Base-by-base conservation (phyloP, 2,329 filamentous ascomycete genomes). In the Tolypocladium album region DNA sequence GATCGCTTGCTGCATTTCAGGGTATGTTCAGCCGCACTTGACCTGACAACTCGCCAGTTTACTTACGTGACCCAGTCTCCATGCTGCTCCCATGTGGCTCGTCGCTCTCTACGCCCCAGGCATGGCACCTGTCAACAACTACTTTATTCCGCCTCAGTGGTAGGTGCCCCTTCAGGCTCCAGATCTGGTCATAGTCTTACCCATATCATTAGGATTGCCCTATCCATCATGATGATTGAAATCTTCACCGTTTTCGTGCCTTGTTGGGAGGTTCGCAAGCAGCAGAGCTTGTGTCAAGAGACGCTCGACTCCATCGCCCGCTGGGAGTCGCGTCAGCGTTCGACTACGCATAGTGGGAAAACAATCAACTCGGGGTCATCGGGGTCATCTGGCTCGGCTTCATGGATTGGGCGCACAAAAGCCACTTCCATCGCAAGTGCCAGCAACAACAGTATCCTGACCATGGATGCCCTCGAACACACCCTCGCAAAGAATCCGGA, bases 71-170 rank as follows among this genome's bases (percentile, higher is more conserved):
- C 12, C 4, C 39, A 85, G 83, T 60, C 78, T 89, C 24, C 85
- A 82, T 59, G 85, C 85, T 27, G 82, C 85, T 11, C 87, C 87
- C 0, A 79, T 89, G 74, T 89, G 86, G 86, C 78, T 89, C 43
- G 71, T 86, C 31, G 86, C 83, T 59, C 72, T 84, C 17, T 78
- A 82, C 61, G 76, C 76, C 3, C 78, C 82, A 7, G 75, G 64
- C 11, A 81, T 86, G 74, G 74, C 70, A 2, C 67, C 72, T 0
- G 71, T 86, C 59, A 86, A 86, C 68, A 67, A 71, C 15, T 80
- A 79, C 67, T 86, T 78, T 64, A 74, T 84, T 17, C 84, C 86
- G 57, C 82, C 84, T 2, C 80, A 85, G 69, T 88, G 86, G 84
- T 85, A 71, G 69, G 80, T 69, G 12, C 15, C 24, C 24, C n/a